Base-by-base conservation (phyloP, 305 asterid species). In the Vinca major region DNA sequence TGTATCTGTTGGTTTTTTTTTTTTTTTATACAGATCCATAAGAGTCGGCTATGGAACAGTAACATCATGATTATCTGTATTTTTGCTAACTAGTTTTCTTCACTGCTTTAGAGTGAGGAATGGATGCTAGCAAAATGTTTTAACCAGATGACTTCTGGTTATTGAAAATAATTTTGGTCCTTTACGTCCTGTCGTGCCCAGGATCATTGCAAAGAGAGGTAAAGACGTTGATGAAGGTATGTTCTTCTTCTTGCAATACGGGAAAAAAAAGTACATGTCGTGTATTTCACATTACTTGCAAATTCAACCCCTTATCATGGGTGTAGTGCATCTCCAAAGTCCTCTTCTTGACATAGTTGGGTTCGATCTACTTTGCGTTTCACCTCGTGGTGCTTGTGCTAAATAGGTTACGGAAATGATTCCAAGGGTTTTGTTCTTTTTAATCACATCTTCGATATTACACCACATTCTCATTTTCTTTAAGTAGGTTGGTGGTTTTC, bases 81-180 rank as follows among this genome's bases (percentile, higher is more conserved):
- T 56, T 52, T 75, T 72, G 78, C 74, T 73, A 73, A 83, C 83
- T 79, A 74, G 82, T 80, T 79, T 71, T 83, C 74, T 76, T 86
- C 86, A 79, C 74, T 82, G 79, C 73, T 80, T 76, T 79, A 86
- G 77, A 69, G 75, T 83, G 91, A 81, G 83, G 80, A 81, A 73
- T 82, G 81, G 86, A 80, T 80, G 93, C 82, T 79, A 75, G 83
- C 85, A 78, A 86, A 80, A 81, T 70, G 81, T 77, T 77, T 82
- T 72, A 73, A 4, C 82, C 84, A 76, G 86, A 73, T 83, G 78
- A 55, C 54, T 75, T 79, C 85, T 82, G 87, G 90, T 84, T 78
- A 72, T 74, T 81, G 80, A 84, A 73, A 80, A 72, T 75, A 76
- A 72, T 74, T 85, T 71, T 74, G 81, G 82, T 71, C 83, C 74